These are phyloP conservation scores for Metahyphopichia silvanorum DNA, from an alignment of 805 yeast genomes.

Conservation along the genomic window DNA sequence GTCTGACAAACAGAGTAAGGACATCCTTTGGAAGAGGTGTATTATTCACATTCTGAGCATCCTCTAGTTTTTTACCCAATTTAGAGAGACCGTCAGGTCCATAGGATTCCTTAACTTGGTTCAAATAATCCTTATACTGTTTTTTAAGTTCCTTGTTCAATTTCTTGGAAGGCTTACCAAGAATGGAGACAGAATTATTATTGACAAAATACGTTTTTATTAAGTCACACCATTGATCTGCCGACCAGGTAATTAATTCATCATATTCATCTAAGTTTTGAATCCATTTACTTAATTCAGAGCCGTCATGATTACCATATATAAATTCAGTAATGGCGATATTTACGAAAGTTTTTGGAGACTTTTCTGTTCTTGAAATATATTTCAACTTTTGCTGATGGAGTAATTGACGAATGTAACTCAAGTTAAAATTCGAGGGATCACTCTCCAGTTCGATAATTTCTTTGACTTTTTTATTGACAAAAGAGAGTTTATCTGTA, in stretches of 20 bases:
- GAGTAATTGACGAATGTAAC: constrained; percentile 63
- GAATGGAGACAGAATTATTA: constrained; percentile 60
- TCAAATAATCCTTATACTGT: constrained; percentile 47
- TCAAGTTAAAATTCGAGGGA: constrained; percentile 54
- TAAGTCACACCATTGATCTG: constrained; percentile 63
- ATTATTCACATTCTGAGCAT: constrained; percentile 68
- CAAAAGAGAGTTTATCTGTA: constrained; percentile 51
- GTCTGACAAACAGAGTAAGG: constrained; percentile 58
- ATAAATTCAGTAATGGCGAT: constrained; percentile 75
- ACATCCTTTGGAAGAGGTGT: constrained; percentile 71
- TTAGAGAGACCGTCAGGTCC: constrained; percentile 60
- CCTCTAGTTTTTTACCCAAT: constrained; percentile 48
- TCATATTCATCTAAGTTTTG: constrained; percentile 60
- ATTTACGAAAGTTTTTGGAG: constrained; percentile 57
- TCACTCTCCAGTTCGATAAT: constrained; percentile 53
- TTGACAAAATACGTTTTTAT: constrained; percentile 53
- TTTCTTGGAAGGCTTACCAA: constrained; percentile 67
- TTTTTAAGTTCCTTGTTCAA: constrained; percentile 52
- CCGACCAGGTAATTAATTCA: constrained; percentile 54
- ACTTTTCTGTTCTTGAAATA: constrained; percentile 59
- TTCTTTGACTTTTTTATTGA: constrained; percentile 48
- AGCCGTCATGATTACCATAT: constrained; percentile 67
- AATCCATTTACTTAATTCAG: constrained; percentile 53
- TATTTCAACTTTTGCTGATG: constrained; percentile 62
- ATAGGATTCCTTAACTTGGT: constrained; percentile 47